Base-by-base conservation (phyloP, 257 asterid genomes). In the Euphrasia confusa region DNA sequence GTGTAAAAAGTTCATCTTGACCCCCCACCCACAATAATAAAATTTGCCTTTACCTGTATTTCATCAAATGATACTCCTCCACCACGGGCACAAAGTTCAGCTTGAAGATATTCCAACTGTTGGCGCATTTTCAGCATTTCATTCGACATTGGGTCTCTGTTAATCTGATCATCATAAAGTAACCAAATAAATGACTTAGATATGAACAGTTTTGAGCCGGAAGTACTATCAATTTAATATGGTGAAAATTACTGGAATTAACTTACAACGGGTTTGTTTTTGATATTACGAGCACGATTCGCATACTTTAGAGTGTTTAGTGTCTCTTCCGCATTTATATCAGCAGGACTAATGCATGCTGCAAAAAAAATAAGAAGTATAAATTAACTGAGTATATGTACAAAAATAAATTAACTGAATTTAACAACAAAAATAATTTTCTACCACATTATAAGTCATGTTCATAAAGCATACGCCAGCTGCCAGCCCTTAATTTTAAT, bases 271-370 rank as follows among this genome's bases (percentile, higher is more conserved):
- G 97, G 99, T 79, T 93, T 93, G 80, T 93, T 93, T 83, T 82
- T 97, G 73, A 93, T 93, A 80, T 93, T 93, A 61, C 99, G 89
- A 70, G 99, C 99, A 50, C 99, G 97, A 70, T 93, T 93, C 40
- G 99, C 99, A 74, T 93, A 93, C 70, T 93, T 93, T 58, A 93
- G 83, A 21, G 99, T 93, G 80, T 93, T 93, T 2, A 93, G 93
- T 61, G 99, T 93, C 85, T 93, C 99, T 69, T 93, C 99, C 4
- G 97, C 99, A 71, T 93, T 93, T 80, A 93, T 93, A 71, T 93
- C 99, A 35, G 99, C 99, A 58, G 99, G 99, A 76, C 99, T 93
- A 54, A 93, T 85, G 82, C 99, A 93, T 5, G 99, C 99, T 93
- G 87, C 54, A 69, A 62, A 66, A 14, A 61, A 61, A 18, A 61